These are phyloP conservation scores for Fusarium incarnatum DNA, from an alignment of 2,329 filamentous ascomycete genomes.

Conservation along the genomic window DNA sequence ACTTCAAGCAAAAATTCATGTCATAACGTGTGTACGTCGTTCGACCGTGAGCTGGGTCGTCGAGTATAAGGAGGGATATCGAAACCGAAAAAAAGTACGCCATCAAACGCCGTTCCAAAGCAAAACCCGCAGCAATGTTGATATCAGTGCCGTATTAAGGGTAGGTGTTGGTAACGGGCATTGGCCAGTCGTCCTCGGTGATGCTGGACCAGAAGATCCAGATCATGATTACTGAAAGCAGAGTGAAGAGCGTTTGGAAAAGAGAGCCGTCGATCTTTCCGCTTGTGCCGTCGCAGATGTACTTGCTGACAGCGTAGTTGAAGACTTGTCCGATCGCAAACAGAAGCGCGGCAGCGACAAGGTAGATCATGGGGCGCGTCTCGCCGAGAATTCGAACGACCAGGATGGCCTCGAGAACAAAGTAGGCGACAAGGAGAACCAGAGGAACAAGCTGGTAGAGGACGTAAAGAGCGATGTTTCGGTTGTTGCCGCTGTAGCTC, in stretches of 20 bases:
- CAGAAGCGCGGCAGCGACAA: conserved; percentile 77
- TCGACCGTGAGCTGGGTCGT: conserved; percentile 43
- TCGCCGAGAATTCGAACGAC: conserved; percentile 90
- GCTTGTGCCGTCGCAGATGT: conserved; percentile 85
- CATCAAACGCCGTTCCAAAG: conserved; percentile 45
- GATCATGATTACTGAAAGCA: conserved; percentile 82
- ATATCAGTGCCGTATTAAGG: conserved; percentile 42
- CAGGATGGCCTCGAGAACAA: conserved; percentile 83
- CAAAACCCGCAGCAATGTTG: conserved; percentile 24
- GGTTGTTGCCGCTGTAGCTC: conserved; percentile 75
- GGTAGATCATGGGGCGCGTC: conserved; percentile 90
- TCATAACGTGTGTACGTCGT: conserved; percentile 47
- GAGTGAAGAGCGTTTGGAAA: conserved; percentile 93
- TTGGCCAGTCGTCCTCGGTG: conserved; percentile 97
- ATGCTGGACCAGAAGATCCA: conserved; percentile 99
- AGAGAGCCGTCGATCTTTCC: conserved; percentile 93
- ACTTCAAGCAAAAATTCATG: conserved; percentile 41
- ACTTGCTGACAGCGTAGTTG: conserved; percentile 91
- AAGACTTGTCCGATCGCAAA: conserved; percentile 96
- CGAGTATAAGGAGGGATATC: conserved; percentile 47
- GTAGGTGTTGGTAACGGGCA: conserved; percentile 60
- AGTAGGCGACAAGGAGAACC: conserved; percentile 89
- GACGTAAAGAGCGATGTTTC: conserved; percentile 89
- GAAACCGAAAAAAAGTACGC: conserved; percentile 44
- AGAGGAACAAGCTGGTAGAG: conserved; percentile 92